A percentile compares a stretch with the other conserved stretches of the same genome.
Conservation (phyloP, 106 monocot genomes). For the Gastrodia elata region DNA sequence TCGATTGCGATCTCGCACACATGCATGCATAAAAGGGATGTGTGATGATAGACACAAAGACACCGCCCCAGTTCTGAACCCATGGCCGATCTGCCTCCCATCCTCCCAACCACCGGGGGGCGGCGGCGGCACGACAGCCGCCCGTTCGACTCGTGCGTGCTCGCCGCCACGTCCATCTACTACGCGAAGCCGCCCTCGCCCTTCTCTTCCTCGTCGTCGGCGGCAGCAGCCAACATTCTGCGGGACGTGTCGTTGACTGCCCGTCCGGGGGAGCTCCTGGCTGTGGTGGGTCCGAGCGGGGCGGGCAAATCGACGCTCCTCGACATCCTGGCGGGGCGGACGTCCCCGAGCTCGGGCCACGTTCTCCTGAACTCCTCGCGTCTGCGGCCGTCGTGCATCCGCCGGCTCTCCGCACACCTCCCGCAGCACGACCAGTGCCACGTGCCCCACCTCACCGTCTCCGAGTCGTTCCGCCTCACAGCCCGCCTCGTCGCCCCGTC, state of each 20-base stretch:
- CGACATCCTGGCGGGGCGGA: slow-evolving; percentile 75
- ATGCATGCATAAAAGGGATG: no score
- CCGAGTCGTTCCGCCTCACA: slow-evolving; percentile 74
- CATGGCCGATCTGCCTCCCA: no score
- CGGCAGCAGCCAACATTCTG: slow-evolving; percentile 52
- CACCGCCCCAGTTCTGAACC: no score
- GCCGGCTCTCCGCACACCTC: slow-evolving; percentile 69
- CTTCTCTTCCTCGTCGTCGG: neutral
- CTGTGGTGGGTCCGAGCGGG: slow-evolving; percentile 85
- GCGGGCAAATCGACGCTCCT: slow-evolving; percentile 93
- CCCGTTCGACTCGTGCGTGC: slow-evolving; percentile 45
- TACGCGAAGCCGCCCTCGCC: slow-evolving; percentile 54
- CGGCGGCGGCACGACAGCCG: no score
- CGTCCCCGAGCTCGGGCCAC: slow-evolving; percentile 46
- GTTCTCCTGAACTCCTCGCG: slow-evolving; percentile 73
- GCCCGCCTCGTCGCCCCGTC: slow-evolving; percentile 49
- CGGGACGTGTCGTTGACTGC: slow-evolving; percentile 67
- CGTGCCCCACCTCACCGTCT: slow-evolving; percentile 75
- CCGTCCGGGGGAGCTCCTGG: slow-evolving; percentile 58
- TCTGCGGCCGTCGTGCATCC: slow-evolving; percentile 50
- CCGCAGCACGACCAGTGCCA: slow-evolving; percentile 74
- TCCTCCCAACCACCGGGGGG: neutral
- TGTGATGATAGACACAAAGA: no score
- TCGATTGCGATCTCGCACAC: no score
- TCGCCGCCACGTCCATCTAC: slow-evolving; percentile 62